Percentiles rank a stretch among this genome's conserved stretches.
Evolutionary conservation across 176 grass and related monocot species (phyloP).

Genomic region (Oryza officinalis): DNA sequence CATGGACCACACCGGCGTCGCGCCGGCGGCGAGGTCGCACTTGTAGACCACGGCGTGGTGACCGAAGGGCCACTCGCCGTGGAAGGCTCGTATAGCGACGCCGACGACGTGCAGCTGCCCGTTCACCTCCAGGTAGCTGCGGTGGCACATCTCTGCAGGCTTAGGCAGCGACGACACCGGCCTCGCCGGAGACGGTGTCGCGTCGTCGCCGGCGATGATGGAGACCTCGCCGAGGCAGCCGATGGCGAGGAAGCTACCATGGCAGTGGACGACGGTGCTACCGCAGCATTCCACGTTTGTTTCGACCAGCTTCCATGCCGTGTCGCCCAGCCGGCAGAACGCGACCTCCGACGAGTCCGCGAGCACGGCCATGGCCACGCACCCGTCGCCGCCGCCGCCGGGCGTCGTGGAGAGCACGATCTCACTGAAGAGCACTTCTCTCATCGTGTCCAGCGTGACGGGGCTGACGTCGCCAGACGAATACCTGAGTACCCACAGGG

Average conservation of each 20-base stretch:
- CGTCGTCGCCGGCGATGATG: not conserved
- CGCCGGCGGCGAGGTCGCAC: not conserved
- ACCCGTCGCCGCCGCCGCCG: not conserved
- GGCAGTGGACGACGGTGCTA: not conserved
- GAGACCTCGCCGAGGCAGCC: not conserved
- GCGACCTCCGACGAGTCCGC: conserved; percentile 21
- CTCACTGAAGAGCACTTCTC: conserved; percentile 11
- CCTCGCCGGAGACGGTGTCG: not conserved
- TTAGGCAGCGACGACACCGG: not conserved
- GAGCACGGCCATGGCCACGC: conserved; percentile 33
- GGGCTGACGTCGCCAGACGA: not conserved
- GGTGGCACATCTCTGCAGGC: not conserved
- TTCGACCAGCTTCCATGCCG: conserved; percentile 13
- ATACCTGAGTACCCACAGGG: not conserved
- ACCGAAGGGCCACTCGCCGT: not conserved
- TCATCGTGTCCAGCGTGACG: not conserved
- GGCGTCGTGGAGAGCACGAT: conserved; percentile 34
- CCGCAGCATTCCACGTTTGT: not conserved
- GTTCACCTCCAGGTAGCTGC: conserved; percentile 19
- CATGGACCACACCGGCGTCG: not conserved
- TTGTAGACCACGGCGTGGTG: not conserved
- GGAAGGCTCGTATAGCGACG: not conserved
- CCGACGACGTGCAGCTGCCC: conserved; percentile 31
- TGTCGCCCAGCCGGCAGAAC: conserved; percentile 29
- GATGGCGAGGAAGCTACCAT: not conserved